Base-by-base conservation (phyloP, 768 basidiomycete species). In the Phanerodontia chrysosporium region DNA sequence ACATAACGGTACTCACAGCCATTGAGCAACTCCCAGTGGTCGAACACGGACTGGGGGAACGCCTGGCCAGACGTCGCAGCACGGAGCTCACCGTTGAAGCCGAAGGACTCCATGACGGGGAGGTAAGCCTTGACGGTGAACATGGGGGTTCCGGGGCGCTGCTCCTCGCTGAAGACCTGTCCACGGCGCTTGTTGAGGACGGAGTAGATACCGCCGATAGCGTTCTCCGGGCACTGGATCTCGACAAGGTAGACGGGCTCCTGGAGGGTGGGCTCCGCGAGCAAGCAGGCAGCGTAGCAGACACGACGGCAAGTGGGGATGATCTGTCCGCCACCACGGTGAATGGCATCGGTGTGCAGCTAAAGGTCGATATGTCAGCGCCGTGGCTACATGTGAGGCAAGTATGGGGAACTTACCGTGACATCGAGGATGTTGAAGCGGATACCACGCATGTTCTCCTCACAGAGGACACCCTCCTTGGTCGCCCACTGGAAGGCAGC, bases 401-500 rank as follows among this genome's bases (percentile, higher is more conserved):
- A n/a, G n/a, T n/a, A n/a, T n/a, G n/a, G 49, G 1, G n/a, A 46
- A 75, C 86, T 64, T 76, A 91, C 93, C 63, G 92, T 95, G 60
- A 97, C 95, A 84, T 97, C 95, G 63, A 96, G 80, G 60, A 98
- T 81, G 80, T 99, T 98, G 80, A 94, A 80, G 63, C 97, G 92
- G 69, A 96, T 83, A 79, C 95, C 95, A 79, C 97, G 94, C 95
- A 99, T 96, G 75, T 90, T 93, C 83, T 99, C 97, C 72, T 98
- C 97, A 56, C 87, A 87, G 69, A 89, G 86, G 66, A 92, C 95
- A 83, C 94, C 94, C 76, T 98, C 96, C 83, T 97, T 98, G 58
- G 93, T 92, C 46, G 97, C 97, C 97, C 95, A 98, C 77, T 98
- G 97, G 88, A 98, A 92, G 49, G 94, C 95, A 66, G 97, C 96